Evolutionary conservation across 1,139 yeast genomes (phyloP).

Genomic region (Candida buenavistaensis): DNA sequence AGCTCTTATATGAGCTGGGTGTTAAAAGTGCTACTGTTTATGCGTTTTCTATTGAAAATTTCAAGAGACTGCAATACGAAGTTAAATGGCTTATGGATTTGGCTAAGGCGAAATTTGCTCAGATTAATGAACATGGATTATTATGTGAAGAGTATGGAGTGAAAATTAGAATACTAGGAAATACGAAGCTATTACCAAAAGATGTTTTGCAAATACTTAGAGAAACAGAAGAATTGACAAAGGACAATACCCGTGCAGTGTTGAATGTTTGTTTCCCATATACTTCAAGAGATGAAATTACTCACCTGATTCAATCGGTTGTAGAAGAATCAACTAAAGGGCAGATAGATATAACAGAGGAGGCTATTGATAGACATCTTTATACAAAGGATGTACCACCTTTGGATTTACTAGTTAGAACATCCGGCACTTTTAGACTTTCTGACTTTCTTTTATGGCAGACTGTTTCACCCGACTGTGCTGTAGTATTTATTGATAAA

Average conservation of each 20-base stretch:
- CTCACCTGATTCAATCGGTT: constrained; percentile 59
- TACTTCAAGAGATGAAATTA: constrained; percentile 89
- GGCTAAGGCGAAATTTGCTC: constrained; percentile 73
- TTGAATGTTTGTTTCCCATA: constrained; percentile 94
- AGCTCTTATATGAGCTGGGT: constrained; percentile 82
- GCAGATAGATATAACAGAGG: constrained; percentile 37
- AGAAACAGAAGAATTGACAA: constrained; percentile 67
- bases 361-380: constrained; percentile 52
- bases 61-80: constrained; percentile 78
- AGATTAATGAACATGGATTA: constrained; percentile 74
- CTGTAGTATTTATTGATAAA: constrained; percentile 69
- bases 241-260: constrained; percentile 65
- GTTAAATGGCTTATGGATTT: constrained; percentile 87
- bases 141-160: constrained; percentile 83
- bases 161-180: constrained; percentile 71
- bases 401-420: constrained; percentile 77
- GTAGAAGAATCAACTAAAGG: constrained; percentile 35
- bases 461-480: constrained; percentile 56
- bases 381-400: constrained; percentile 74
- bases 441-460: constrained; percentile 95
- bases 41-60: constrained; percentile 95
- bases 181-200: constrained; percentile 60
- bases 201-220: constrained; percentile 66
- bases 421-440: constrained; percentile 82
- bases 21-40: constrained; percentile 84